These are phyloP conservation scores for Talinum fruticosum DNA, from an alignment of 148 eudicot genomes.

Conservation along the genomic window DNA sequence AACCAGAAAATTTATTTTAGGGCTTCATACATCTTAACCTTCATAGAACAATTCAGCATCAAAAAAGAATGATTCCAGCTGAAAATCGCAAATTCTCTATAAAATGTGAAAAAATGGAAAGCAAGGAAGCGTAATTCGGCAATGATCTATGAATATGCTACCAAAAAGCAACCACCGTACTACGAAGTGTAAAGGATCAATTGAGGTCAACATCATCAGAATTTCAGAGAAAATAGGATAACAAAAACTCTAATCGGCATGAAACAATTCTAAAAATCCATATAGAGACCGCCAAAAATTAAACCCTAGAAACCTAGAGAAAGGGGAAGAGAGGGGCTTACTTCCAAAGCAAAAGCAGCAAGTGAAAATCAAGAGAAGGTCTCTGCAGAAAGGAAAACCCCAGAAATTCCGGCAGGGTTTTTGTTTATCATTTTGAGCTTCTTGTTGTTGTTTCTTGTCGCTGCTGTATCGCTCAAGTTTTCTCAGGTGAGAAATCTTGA, in stretches of 20 bases:
- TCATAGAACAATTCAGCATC: too few relatives aligned
- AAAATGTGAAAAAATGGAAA: background rate
- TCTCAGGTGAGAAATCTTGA: constrained; percentile 49
- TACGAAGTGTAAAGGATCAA: too few relatives aligned
- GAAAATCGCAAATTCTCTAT: too few relatives aligned
- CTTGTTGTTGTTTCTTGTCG: constrained; percentile 11
- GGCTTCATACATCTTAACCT: too few relatives aligned
- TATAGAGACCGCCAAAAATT: background rate
- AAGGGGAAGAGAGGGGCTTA: constrained; percentile 13
- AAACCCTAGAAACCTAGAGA: background rate
- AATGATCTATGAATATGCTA: background rate
- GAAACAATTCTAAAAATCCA: background rate
- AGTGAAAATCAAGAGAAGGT: constrained; percentile 42
- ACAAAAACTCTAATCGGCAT: background rate
- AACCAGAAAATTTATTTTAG: too few relatives aligned
- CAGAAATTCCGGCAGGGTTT: background rate
- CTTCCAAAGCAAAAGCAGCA: constrained; percentile 71
- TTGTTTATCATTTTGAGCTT: constrained; percentile 1
- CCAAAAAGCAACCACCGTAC: background rate
- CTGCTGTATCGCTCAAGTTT: constrained; percentile 45
- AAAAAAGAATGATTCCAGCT: too few relatives aligned
- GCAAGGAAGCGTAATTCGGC: background rate
- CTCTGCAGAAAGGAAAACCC: constrained; percentile 22
- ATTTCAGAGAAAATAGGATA: background rate
- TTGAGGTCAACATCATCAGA: background rate